These are phyloP conservation scores for Aspergillus texensis DNA, from an alignment of 2,329 filamentous ascomycete genomes.

Conservation along the genomic window DNA sequence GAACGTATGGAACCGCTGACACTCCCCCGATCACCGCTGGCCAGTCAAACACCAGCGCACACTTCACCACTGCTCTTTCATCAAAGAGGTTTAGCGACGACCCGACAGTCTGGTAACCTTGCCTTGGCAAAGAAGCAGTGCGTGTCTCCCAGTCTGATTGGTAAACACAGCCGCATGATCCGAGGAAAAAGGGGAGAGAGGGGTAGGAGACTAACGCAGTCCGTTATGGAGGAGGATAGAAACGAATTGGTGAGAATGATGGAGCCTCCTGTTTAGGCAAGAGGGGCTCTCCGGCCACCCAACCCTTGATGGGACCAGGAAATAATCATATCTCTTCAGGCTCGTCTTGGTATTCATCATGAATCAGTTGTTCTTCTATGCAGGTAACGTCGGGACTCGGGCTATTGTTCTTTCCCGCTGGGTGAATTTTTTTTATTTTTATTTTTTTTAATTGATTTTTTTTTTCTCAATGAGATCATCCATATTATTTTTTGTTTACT, in stretches of 20 bases:
- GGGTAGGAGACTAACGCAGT: slow-evolving; percentile 1
- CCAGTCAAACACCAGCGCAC: slow-evolving; percentile 17
- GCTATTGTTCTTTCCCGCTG: neutral
- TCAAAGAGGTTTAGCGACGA: slow-evolving; percentile 30
- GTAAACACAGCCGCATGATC: slow-evolving; percentile 33
- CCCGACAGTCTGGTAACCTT: slow-evolving; percentile 37
- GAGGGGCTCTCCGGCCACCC: slow-evolving; percentile 1
- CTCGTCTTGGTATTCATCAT: neutral
- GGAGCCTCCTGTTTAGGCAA: slow-evolving; percentile 2
- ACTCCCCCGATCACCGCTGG: slow-evolving; percentile 19
- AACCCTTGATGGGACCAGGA: neutral
- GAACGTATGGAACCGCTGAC: slow-evolving; percentile 6
- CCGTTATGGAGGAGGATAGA: slow-evolving; percentile 5
- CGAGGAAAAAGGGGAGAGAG: slow-evolving; percentile 7
- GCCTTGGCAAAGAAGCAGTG: slow-evolving; percentile 38
- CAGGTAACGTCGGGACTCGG: too few species aligned
- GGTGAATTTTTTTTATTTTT: neutral
- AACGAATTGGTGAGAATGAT: neutral
- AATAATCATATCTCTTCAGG: neutral
- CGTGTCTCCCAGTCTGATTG: slow-evolving; percentile 31
- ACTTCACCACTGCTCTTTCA: slow-evolving; percentile 18
- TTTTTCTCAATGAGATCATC: neutral
- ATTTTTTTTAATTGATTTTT: neutral
- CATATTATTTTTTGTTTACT: neutral
- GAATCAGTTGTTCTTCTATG: neutral